These are phyloP conservation scores for Jacaranda mimosifolia DNA, from an alignment of 257 asterid species.

Conservation along the genomic window DNA sequence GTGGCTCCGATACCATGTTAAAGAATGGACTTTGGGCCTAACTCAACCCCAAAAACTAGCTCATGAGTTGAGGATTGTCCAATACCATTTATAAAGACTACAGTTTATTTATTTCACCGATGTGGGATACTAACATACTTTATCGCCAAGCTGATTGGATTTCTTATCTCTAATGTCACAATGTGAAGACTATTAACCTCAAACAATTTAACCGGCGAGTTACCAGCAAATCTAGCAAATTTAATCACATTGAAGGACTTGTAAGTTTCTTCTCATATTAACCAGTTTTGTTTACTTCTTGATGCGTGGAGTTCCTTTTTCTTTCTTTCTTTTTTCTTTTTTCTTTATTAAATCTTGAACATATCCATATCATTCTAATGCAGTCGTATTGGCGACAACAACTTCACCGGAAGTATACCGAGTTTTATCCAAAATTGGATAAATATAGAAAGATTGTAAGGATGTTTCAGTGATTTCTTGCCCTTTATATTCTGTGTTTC, in stretches of 20 bases:
- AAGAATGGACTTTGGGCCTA: too few species aligned
- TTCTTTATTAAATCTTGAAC: not conserved
- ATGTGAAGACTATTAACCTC: constrained; percentile 59
- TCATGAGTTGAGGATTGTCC: too few species aligned
- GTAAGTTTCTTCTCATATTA: constrained; percentile 48
- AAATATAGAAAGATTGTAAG: constrained; percentile 60
- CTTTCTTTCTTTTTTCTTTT: too few species aligned
- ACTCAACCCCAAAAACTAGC: too few species aligned
- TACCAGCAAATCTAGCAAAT: constrained; percentile 62
- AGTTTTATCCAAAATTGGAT: constrained; percentile 63
- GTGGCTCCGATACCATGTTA: too few species aligned
- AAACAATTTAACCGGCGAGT: constrained; percentile 69
- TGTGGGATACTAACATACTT: too few species aligned
- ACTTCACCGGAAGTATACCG: constrained; percentile 72
- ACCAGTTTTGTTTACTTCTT: not conserved
- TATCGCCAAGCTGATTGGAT: constrained; percentile 13
- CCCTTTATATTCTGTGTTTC: not conserved
- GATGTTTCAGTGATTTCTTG: not conserved
- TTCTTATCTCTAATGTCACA: constrained; percentile 3
- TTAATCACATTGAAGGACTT: constrained; percentile 65
- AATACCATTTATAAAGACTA: too few species aligned
- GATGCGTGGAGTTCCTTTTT: not conserved
- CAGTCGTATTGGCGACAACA: constrained; percentile 74
- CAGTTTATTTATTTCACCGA: too few species aligned
- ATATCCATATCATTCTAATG: constrained; percentile 18